Evolutionary conservation across 1,139 yeast species (phyloP), one percentile per base, ranked within the genome.

Genomic region (Candida anutae): DNA sequence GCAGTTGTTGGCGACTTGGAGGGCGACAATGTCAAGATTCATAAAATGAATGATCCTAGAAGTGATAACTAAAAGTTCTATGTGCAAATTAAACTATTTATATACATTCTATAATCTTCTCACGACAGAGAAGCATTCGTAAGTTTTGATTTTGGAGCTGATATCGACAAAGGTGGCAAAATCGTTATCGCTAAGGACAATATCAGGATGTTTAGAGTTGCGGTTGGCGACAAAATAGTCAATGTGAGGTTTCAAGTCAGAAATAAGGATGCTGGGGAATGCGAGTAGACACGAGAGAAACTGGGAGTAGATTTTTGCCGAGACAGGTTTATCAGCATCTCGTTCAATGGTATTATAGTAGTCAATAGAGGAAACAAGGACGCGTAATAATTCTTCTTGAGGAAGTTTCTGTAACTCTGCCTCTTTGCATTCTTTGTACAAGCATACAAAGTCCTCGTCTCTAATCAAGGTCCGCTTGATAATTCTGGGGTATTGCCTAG

Each of bases 1-100:
- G 84, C 88, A 0, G 76, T 74, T 24, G 73, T 85, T 27, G 79
- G 81, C 3, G 82, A 79, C 30, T 56, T 82, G 32, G 76, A 74
- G 27, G 65, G 68, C 17, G 58, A 53, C 5, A 76, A 77, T 38
- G 85, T 87, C 6, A 68, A 61, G 38, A 82, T 88, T 22, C 90
- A 81, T 40, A 74, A 74, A 43, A 78, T 87, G 62, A 58, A 66
- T 30, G 76, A 73, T 36, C 80, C 81, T 5, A 50, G 71, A 38
- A 45, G 36, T 24, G 50, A 50, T 28, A 25, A 23, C 15, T 30
- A 17, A 26, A 5, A n/a, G n/a, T n/a, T n/a, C n/a, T n/a, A n/a
- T n/a, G n/a, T n/a, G n/a, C n/a, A n/a, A n/a, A n/a, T n/a, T n/a
- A n/a, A n/a, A n/a, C n/a, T n/a, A n/a, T n/a, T n/a, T n/a, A n/a